These are phyloP conservation scores for Pholiota conissans DNA, from an alignment of 768 basidiomycete genomes.

Conservation along the genomic window DNA sequence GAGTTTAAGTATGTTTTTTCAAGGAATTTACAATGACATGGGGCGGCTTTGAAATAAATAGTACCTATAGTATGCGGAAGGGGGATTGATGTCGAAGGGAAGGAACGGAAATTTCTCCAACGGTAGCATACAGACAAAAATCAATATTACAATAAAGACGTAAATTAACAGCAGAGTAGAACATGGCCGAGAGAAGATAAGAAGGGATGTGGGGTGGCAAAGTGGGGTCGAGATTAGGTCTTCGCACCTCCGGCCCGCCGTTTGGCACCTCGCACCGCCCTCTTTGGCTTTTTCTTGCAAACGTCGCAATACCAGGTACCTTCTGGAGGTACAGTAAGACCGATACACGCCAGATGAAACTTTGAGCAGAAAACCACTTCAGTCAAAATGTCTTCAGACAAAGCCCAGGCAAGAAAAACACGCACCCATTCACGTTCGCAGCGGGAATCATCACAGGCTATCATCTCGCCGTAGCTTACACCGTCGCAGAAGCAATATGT, in stretches of 20 bases:
- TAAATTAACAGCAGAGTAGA: slow-evolving; percentile 17
- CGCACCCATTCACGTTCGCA: slow-evolving; percentile 92
- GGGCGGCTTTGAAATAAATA: neutral
- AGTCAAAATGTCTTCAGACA: slow-evolving; percentile 6
- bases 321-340: slow-evolving; percentile 62
- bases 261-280: slow-evolving; percentile 53
- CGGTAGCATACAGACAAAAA: slow-evolving; percentile 9
- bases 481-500: slow-evolving; percentile 86
- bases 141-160: slow-evolving; percentile 16
- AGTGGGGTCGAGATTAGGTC: slow-evolving; percentile 6
- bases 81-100: neutral
- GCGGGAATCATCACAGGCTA: slow-evolving; percentile 81
- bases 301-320: slow-evolving; percentile 77
- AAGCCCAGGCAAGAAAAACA: slow-evolving; percentile 23
- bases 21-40: no score
- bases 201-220: neutral
- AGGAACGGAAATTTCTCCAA: neutral
- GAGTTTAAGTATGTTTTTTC: no score
- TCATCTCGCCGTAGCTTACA: slow-evolving; percentile 91
- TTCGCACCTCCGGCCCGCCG: slow-evolving; percentile 38
- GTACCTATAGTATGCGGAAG: neutral
- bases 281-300: slow-evolving; percentile 56
- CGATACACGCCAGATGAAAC: slow-evolving; percentile 83
- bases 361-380: slow-evolving; percentile 24
- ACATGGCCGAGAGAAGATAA: neutral